These are phyloP conservation scores for Chlorella vulgaris DNA, from an alignment of 139 green algal genomes.

Conservation along the genomic window DNA sequence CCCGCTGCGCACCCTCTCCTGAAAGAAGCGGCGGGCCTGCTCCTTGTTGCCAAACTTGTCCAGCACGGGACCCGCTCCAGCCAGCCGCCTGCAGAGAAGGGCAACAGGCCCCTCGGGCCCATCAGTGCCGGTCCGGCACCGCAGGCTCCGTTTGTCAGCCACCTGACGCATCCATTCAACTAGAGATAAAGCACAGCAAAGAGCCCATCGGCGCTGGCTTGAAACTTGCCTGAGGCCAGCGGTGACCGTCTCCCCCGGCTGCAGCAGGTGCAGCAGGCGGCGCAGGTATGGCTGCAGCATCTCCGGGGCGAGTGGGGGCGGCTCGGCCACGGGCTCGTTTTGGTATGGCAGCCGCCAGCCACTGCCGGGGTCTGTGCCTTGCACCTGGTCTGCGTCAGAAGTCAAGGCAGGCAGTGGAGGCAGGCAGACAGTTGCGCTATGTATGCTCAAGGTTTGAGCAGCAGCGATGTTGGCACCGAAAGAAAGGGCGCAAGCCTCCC, in stretches of 20 bases:
- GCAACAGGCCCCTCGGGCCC: no score
- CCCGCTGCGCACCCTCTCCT: constrained; percentile 9
- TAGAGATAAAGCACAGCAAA: not conserved
- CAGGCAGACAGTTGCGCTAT: no score
- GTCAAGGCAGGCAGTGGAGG: not conserved
- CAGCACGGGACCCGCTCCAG: not conserved
- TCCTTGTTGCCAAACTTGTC: constrained; percentile 28
- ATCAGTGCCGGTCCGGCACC: no score
- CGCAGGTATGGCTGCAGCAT: not conserved
- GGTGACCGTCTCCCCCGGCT: constrained; percentile 51
- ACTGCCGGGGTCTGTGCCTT: not conserved
- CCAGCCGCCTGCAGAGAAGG: constrained; percentile 9
- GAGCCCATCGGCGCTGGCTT: not conserved
- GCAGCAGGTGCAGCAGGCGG: constrained; percentile 45
- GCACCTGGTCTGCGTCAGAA: constrained; percentile 9
- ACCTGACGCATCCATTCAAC: not conserved
- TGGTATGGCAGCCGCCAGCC: not conserved
- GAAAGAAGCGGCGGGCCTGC: constrained; percentile 1
- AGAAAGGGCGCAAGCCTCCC: no score
- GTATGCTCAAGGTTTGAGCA: no score
- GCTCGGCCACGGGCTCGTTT: constrained; percentile 33
- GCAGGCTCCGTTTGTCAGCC: not conserved
- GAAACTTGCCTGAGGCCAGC: constrained; percentile 37
- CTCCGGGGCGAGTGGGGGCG: not conserved
- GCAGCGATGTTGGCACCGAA: no score